phyloP scores from a whole-genome alignment of 768 basidiomycete genomes.

The Mycena rosella region DNA sequence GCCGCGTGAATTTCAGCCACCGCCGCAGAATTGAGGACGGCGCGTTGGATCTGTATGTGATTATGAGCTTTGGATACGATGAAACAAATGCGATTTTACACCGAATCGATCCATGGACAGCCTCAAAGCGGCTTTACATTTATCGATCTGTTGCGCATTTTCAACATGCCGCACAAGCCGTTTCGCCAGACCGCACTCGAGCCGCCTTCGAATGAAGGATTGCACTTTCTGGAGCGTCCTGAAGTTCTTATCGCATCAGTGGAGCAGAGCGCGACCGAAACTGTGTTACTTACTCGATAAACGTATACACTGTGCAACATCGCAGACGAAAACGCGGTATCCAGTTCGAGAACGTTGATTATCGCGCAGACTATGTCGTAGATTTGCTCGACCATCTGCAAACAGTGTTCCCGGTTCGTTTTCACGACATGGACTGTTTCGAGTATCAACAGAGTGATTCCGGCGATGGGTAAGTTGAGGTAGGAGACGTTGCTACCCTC shows the following conservation, averaged over 20 bases:
- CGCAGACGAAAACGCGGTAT: not conserved
- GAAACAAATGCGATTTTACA: not conserved
- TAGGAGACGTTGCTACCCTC: not conserved
- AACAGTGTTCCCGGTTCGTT: not conserved
- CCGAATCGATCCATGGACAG: conserved; percentile 2
- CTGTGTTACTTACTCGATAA: not conserved
- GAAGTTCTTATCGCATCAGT: not conserved
- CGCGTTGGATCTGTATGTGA: not conserved
- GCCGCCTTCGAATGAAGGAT: not conserved
- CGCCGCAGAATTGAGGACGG: not conserved
- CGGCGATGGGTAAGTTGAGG: not conserved
- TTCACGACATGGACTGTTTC: not conserved
- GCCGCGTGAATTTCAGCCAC: not conserved
- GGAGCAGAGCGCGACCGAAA: not conserved
- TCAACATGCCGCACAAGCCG: not conserved
- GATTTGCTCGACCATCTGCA: conserved; percentile 2
- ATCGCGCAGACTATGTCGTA: not conserved
- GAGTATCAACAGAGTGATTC: conserved; percentile 4
- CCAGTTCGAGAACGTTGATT: not conserved
- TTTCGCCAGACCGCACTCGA: not conserved
- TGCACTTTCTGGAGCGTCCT: conserved; percentile 9
- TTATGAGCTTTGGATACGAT: not conserved
- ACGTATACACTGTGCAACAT: not conserved
- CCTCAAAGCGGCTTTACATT: not conserved
- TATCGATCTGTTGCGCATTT: not conserved